Base-by-base conservation (phyloP, 371 early-diverging fungal genomes). In the Coemansia sp. region DNA sequence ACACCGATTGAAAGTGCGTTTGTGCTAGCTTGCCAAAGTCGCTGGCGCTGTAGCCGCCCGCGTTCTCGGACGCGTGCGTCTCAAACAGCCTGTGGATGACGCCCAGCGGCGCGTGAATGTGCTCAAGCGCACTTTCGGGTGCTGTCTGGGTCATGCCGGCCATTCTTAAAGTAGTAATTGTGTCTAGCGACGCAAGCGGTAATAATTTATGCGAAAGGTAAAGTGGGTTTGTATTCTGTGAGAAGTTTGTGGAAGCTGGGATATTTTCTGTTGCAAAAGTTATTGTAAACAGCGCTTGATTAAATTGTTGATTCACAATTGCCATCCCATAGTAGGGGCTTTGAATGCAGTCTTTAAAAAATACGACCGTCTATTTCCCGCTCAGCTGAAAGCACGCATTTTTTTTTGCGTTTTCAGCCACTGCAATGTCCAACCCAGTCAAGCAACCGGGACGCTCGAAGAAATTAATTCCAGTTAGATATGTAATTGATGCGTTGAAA, bases 81-180 rank as follows among this genome's bases (percentile, higher is more conserved):
- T 66, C 66, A 57, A 63, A 75, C 26, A 75, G 72, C 48, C 35
- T 45, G 35, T 54, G 45, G n/a, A 75, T 75, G 20, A 66, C 72
- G 14, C 53, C 30, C 3, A 59, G 57, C 0, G 76, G 76, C 33
- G 76, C 31, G 35, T 42, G 34, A 35, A 75, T 59, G 45, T 60
- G 57, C 63, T 75, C 67, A 38, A 48, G 35, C 30, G 62, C 41
- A 3, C 20, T 16, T 30, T 66, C 74, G 12, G 58, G 41, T 10
- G 54, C 47, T 4, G 59, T 55, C 16, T 41, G 30, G 8, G 55
- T 55, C 36, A 41, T 31, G 58, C 52, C 36, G 7, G 51, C 40
- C 55, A 63, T 63, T 14, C 9, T 47, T 14, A 9, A n/a, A n/a
- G 36, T 9, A 16, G 20, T 30, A n/a, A 11, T 12, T 20, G n/a